These are phyloP conservation scores for Medicago lupulina DNA, from an alignment of 306 rosid species.

Conservation along the genomic window DNA sequence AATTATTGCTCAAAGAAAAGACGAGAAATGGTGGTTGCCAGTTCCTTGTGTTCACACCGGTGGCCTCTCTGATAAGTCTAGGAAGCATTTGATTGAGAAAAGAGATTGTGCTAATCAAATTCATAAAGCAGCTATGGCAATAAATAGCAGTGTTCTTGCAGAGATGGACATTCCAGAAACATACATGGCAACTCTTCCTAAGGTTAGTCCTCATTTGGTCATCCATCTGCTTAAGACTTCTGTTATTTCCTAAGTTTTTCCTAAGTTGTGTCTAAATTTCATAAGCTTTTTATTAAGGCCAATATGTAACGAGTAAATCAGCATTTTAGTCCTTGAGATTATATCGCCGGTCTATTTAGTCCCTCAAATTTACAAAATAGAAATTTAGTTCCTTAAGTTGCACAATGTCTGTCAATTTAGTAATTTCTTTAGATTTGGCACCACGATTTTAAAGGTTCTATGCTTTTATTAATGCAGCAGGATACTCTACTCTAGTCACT, in stretches of 20 bases:
- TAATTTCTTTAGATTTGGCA: no score
- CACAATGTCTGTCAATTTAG: background rate
- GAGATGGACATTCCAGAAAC: constrained; percentile 94
- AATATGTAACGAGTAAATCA: background rate
- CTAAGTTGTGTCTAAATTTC: background rate
- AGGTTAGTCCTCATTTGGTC: constrained; percentile 57
- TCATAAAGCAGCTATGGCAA: constrained; percentile 97
- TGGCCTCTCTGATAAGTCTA: constrained; percentile 78
- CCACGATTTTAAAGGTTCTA: background rate
- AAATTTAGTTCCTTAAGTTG: background rate
- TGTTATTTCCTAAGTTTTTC: constrained; percentile 30
- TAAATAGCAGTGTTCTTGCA: constrained; percentile 84
- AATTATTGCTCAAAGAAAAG: constrained; percentile 69
- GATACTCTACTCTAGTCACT: no score
- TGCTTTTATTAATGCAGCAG: no score
- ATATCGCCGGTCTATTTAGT: background rate
- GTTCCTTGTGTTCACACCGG: constrained; percentile 76
- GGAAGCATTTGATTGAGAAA: constrained; percentile 72
- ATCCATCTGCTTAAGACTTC: background rate
- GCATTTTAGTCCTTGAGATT: background rate
- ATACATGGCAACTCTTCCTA: constrained; percentile 78
- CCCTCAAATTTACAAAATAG: background rate
- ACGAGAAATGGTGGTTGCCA: constrained; percentile 99
- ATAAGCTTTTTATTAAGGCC: background rate
- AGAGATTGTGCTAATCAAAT: constrained; percentile 87